Conservation (phyloP, 78 protist species). For the Cavenderia fasciculata region DNA sequence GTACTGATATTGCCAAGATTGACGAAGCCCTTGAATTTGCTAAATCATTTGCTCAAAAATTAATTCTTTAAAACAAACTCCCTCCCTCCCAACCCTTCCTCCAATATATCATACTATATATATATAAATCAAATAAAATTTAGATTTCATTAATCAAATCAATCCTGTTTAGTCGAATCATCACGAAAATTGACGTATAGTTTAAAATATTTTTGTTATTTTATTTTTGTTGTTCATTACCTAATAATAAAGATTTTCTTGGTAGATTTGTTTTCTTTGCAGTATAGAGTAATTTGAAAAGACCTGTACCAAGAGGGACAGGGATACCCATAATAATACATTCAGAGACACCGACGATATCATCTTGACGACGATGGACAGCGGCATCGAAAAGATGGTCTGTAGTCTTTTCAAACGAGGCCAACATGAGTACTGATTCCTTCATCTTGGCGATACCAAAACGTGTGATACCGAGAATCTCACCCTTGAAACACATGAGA, state of each 20-base stretch:
- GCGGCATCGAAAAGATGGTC: conserved; percentile 99
- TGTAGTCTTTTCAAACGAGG: conserved; percentile 97
- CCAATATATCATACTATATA: too few species aligned
- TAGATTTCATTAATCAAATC: too few species aligned
- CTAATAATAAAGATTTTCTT: conserved; percentile 19
- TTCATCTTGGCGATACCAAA: conserved; percentile 98
- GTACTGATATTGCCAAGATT: conserved; percentile 43
- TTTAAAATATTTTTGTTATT: too few species aligned
- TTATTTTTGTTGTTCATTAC: background rate
- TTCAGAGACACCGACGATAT: conserved; percentile 96
- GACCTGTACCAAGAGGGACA: conserved; percentile 97
- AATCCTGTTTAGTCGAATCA: too few species aligned
- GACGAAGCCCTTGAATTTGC: conserved; percentile 49
- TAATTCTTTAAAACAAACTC: background rate
- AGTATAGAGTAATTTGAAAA: conserved; percentile 89
- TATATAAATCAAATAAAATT: too few species aligned
- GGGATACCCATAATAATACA: conserved; percentile 98
- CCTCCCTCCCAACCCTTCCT: too few species aligned
- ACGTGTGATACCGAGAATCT: conserved; percentile 98
- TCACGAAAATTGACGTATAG: too few species aligned
- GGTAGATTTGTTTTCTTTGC: conserved; percentile 31
- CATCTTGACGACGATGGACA: conserved; percentile 78
- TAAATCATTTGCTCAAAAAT: conserved; percentile 26
- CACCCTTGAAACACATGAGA: conserved; percentile 97
- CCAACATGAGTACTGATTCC: conserved; percentile 96